Evolutionary conservation across 2,329 filamentous ascomycete genomes (phyloP).

Genomic region (Neodidymelliopsis sp.): DNA sequence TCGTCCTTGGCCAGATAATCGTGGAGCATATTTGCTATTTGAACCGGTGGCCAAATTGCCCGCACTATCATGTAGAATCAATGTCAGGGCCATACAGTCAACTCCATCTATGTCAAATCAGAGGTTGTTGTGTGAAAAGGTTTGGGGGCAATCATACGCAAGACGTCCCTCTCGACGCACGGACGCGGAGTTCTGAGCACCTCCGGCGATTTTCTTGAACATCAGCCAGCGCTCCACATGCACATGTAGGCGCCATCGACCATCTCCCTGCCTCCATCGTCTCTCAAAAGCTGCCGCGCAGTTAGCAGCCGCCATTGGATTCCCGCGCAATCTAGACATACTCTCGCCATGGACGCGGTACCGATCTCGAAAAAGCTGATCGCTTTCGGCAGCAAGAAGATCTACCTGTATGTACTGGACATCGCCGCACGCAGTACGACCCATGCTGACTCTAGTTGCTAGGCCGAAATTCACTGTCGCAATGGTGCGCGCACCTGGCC

Average conservation of each 20-base stretch:
- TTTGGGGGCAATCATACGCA: too few species aligned
- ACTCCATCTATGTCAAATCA: too few species aligned
- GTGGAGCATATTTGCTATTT: too few species aligned
- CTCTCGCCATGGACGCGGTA: conserved; percentile 38
- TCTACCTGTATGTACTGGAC: conserved; percentile 54
- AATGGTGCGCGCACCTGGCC: conserved; percentile 74
- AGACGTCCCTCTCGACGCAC: conserved; percentile 1
- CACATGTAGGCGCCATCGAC: conserved; percentile 1
- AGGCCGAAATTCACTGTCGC: conserved; percentile 85
- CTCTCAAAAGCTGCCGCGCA: neutral
- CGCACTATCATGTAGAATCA: too few species aligned
- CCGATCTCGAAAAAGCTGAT: conserved; percentile 45
- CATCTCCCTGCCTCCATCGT: neutral
- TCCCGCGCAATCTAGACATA: neutral
- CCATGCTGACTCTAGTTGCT: conserved; percentile 20
- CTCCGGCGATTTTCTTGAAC: conserved; percentile 21
- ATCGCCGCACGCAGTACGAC: neutral
- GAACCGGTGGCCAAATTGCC: too few species aligned
- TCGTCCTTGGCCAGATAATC: too few species aligned
- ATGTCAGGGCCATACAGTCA: too few species aligned
- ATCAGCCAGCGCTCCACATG: conserved; percentile 10
- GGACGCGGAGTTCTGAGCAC: conserved; percentile 13
- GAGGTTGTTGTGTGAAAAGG: too few species aligned
- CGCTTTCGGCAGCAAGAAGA: conserved; percentile 53
- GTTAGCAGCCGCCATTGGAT: neutral